phyloP scores from a whole-genome alignment of 306 rosid genomes.

The Argentina anserina region DNA sequence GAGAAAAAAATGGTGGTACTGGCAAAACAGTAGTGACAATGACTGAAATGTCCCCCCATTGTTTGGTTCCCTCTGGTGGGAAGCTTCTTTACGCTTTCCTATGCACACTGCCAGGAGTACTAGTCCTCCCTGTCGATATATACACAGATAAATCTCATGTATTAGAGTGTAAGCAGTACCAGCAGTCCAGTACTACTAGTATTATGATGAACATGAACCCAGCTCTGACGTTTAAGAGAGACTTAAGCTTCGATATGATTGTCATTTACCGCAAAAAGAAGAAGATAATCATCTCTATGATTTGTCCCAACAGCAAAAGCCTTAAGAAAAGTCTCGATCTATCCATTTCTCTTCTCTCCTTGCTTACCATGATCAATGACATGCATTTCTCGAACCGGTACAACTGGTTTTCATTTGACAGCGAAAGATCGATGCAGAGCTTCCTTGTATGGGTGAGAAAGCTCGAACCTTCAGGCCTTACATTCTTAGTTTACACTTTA shows the following conservation, averaged over 20 bases:
- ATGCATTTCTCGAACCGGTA: background rate
- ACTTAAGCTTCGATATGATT: background rate
- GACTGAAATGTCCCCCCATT: conserved; percentile 40
- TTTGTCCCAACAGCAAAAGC: background rate
- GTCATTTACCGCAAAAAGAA: background rate
- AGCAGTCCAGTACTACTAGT: background rate
- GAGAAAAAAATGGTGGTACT: conserved; percentile 5
- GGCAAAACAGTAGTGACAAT: conserved; percentile 20
- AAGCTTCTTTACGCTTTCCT: conserved; percentile 81
- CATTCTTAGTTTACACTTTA: background rate
- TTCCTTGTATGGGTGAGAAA: background rate
- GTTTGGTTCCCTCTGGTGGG: conserved; percentile 56
- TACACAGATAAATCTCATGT: background rate
- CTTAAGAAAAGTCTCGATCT: background rate
- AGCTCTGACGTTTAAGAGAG: background rate
- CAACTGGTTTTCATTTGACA: background rate
- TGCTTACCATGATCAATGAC: background rate
- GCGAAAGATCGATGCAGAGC: conserved; percentile 1
- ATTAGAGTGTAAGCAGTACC: background rate
- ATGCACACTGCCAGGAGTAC: conserved; percentile 26
- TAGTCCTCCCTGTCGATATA: background rate
- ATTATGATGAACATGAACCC: background rate
- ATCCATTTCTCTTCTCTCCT: background rate
- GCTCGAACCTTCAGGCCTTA: background rate
- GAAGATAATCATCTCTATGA: background rate